Evolutionary conservation across 495 filamentous ascomycete genomes (phyloP).

Genomic region (Margaritispora aquatica): DNA sequence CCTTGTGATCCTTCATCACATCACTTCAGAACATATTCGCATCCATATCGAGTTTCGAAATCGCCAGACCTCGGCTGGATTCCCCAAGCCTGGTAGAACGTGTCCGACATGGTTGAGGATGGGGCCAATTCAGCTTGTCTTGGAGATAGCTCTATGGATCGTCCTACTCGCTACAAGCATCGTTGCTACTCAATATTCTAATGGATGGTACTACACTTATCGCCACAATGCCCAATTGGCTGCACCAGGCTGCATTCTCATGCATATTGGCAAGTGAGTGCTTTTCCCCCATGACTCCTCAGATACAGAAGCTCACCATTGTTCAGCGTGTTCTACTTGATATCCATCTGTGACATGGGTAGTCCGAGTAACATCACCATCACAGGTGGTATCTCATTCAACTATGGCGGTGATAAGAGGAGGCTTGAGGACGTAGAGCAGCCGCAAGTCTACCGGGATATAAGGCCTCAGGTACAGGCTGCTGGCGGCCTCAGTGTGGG

Average conservation of each 20-base stretch:
- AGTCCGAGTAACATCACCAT: constrained; percentile 1
- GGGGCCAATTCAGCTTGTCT: not conserved
- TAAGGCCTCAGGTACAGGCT: not conserved
- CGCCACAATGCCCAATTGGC: not conserved
- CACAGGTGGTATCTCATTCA: constrained; percentile 1
- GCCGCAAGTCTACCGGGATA: not conserved
- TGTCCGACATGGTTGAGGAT: not conserved
- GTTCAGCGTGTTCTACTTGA: not conserved
- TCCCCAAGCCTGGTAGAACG: not conserved
- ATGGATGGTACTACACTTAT: not conserved
- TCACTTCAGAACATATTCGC: not conserved
- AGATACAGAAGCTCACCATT: not conserved
- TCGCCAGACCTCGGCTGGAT: not conserved
- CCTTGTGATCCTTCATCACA: not conserved
- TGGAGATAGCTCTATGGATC: not conserved
- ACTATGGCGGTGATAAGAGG: not conserved
- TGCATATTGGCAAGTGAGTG: not conserved
- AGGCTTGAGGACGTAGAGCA: not conserved
- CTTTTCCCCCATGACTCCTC: not conserved
- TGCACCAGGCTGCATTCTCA: not conserved
- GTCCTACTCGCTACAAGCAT: not conserved
- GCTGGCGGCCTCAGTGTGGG: not conserved
- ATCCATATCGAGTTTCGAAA: constrained; percentile 1
- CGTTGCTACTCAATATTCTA: not conserved
- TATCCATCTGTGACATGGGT: not conserved